These are phyloP conservation scores for Kregervanrija fluxuum DNA, from an alignment of 805 yeast species.

Conservation along the genomic window DNA sequence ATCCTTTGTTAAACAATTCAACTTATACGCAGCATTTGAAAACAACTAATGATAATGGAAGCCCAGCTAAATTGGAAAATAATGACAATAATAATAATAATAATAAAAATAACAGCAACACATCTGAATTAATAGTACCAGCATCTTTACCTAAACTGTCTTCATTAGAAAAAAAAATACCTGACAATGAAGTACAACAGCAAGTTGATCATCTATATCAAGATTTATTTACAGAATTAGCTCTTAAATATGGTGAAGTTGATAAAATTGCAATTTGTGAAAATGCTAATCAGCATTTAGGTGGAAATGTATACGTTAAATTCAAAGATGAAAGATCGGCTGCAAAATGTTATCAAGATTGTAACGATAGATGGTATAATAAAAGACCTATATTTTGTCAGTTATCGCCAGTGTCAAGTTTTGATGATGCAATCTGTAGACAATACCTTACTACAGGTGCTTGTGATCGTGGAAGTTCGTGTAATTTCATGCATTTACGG, in stretches of 20 bases:
- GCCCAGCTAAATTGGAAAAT: slow-evolving; percentile 36
- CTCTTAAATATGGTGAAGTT: slow-evolving; percentile 39
- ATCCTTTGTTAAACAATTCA: slow-evolving; percentile 12
- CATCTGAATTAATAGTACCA: neutral
- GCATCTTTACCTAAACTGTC: neutral
- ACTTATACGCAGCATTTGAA: too few species aligned
- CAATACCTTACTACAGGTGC: slow-evolving; percentile 47
- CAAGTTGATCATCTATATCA: slow-evolving; percentile 57
- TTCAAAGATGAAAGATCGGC: slow-evolving; percentile 55
- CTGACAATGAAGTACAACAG: slow-evolving; percentile 31
- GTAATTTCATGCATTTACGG: slow-evolving; percentile 81
- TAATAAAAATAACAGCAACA: neutral
- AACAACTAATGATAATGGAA: too few species aligned
- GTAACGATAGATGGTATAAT: slow-evolving; percentile 79
- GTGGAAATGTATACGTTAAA: slow-evolving; percentile 77
- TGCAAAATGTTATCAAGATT: slow-evolving; percentile 44
- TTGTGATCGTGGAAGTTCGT: slow-evolving; percentile 75
- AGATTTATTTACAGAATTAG: slow-evolving; percentile 64
- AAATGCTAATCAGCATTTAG: slow-evolving; percentile 72
- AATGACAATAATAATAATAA: slow-evolving; percentile 4
- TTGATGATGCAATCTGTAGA: slow-evolving; percentile 68
- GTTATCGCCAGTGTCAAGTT: slow-evolving; percentile 64
- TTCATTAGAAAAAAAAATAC: slow-evolving; percentile 4
- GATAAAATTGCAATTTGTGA: slow-evolving; percentile 70
- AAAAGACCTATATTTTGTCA: slow-evolving; percentile 75